Percentiles rank a stretch among this genome's conserved stretches.
These are phyloP conservation scores for Daedaleopsis nitida DNA, from an alignment of 768 basidiomycete species.

Conservation along the genomic window DNA sequence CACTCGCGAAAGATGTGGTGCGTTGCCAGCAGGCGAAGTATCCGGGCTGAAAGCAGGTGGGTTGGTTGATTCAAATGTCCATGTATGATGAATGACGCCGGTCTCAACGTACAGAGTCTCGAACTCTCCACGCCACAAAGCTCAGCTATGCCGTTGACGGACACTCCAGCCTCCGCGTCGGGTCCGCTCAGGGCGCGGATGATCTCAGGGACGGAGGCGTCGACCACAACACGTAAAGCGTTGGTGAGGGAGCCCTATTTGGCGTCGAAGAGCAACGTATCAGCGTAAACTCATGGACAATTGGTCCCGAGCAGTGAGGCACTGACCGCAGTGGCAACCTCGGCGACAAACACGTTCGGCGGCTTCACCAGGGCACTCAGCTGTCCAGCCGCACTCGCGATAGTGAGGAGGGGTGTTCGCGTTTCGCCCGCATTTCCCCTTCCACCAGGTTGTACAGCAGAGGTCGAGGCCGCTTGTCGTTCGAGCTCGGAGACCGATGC, in stretches of 20 bases:
- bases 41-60: slow-evolving; percentile 19
- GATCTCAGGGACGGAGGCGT: slow-evolving; percentile 42
- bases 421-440: background rate
- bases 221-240: slow-evolving; percentile 29
- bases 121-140: slow-evolving; percentile 27
- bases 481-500: background rate
- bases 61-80: background rate
- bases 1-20: slow-evolving; percentile 33
- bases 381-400: background rate
- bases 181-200: slow-evolving; percentile 41
- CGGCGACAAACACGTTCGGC: background rate
- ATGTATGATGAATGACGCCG: background rate
- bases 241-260: background rate
- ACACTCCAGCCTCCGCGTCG: slow-evolving; percentile 11
- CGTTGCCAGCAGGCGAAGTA: slow-evolving; percentile 32
- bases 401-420: background rate
- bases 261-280: background rate
- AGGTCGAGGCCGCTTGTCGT: background rate
- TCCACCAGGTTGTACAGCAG: background rate
- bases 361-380: background rate
- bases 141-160: background rate
- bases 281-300: background rate
- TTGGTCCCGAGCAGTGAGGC: background rate
- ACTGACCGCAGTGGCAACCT: background rate
- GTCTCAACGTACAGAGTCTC: slow-evolving; percentile 36